Base-by-base conservation (phyloP, 164 flowering plant genomes). In the Akebia trifoliata region DNA sequence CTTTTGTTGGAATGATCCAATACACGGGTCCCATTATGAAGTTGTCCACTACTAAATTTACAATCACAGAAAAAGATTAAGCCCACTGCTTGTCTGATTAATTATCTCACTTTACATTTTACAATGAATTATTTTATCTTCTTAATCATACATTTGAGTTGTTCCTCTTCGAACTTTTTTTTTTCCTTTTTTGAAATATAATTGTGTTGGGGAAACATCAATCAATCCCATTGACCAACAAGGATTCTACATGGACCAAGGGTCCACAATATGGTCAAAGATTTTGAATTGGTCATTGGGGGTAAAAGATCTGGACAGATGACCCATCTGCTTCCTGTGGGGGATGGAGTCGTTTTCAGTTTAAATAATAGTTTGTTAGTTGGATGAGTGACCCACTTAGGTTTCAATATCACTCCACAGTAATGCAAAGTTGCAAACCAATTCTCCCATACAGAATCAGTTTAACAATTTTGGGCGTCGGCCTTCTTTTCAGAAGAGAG, bases 321-420 rank as follows among this genome's bases (percentile, higher is more conserved):
- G 56, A 53, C 56, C 56, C 42, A 36, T 53, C 35, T 53, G 56
- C 8, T 25, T n/a, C 18, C 29, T 24, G 6, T 18, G 11, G 21
- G 6, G 29, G 30, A 18, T 32, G 28, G 26, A 53, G 29, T 51
- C 55, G 32, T 51, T 51, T 8, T 21, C 50, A 47, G 30, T 26
- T 38, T 38, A 38, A 15, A 38, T 3, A 38, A 14, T 0, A 14
- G n/a, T 38, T 38, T 38, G n/a, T 10, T 38, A 38, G 17, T 14
- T 38, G 42, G 50, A 18, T 24, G 50, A 46, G n/a, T 46, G 50
- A 12, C 26, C 50, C 31, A 46, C 31, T 46, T 46, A 15, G 21
- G 9, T 28, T 22, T n/a, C 9, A 10, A 45, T 24, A 46, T 46
- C 50, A 46, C 22, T 46, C n/a, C 22, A n/a, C 14, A 24, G 26